Evolutionary conservation across 2,329 filamentous ascomycete species (phyloP), one percentile per base, ranked within the genome.

Genomic region (Periconia digitata): DNA sequence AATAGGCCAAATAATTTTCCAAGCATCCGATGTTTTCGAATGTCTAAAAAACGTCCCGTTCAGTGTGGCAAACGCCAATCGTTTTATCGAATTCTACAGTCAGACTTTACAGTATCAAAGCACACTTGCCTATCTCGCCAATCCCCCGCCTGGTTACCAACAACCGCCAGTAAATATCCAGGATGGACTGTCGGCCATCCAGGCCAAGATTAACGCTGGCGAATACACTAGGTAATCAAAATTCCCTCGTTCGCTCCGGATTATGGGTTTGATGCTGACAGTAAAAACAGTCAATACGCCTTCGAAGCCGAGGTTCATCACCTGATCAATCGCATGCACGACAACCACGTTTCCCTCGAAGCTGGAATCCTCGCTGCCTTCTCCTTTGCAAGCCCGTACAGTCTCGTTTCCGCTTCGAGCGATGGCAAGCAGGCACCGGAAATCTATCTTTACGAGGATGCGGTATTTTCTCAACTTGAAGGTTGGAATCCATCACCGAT

Each of bases 11-110:
- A 39, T 8, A 7, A 6, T 18, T 15, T 41, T 41, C 16, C 8
- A 4, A 8, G 22, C 40, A 3, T 6, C 8, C 6, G 6, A 8
- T 21, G 40, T 66, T 1, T 74, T 70, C 50, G 61, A 68, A 4
- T 80, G 77, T 49, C 63, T 79, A 12, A 66, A 53, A 3, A 73
- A 60, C 18, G 72, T 79, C 6, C 76, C 77, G 0, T 77, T 80
- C 54, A 71, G 76, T 44, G 17, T 63, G 6, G 74, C 71, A 5
- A 71, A 75, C 1, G 76, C 75, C 2, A 56, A 67, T 5, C 63
- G 72, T 1, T 76, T 79, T 47, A 47, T 79, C 2, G 48, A 70
- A 4, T 78, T 79, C 47, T 72, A 70, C 44, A 75, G 75, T 48
- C 66, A 72, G 8, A 76, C 74, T 0, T 41, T 79, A 1, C 72